Evolutionary conservation across 495 filamentous ascomycete species (phyloP).

Genomic region (Penicilliopsis zonata): DNA sequence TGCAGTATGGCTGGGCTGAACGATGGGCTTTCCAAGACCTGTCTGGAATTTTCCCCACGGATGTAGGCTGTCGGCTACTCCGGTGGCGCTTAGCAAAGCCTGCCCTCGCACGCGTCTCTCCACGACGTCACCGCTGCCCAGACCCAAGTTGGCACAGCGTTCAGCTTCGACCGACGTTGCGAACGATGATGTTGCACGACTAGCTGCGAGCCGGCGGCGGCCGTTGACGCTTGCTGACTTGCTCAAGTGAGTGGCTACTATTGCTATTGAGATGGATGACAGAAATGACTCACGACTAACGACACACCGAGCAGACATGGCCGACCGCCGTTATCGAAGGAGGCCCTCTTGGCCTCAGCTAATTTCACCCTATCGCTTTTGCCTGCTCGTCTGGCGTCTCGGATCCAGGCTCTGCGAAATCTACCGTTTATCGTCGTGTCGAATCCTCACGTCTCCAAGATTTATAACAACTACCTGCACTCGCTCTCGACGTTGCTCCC

Average conservation of each 20-base stretch:
- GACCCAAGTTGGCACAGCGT: conserved; percentile 9
- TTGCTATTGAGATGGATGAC: neutral
- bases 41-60: conserved; percentile 8
- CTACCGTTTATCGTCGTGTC: conserved; percentile 96
- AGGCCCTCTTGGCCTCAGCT: conserved; percentile 72
- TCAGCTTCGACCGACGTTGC: conserved; percentile 28
- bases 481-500: conserved; percentile 80
- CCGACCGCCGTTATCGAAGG: conserved; percentile 70
- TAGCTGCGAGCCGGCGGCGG: conserved; percentile 70
- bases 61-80: conserved; percentile 3
- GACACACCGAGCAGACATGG: conserved; percentile 50
- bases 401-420: conserved; percentile 83
- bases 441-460: conserved; percentile 81
- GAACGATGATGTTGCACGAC: conserved; percentile 61
- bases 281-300: conserved; percentile 1
- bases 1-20: conserved; percentile 11
- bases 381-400: conserved; percentile 86
- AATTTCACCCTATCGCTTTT: conserved; percentile 92
- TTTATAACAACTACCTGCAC: conserved; percentile 91
- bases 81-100: neutral
- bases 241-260: conserved; percentile 48
- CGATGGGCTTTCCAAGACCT: conserved; percentile 9
- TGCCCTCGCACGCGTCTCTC: conserved; percentile 5
- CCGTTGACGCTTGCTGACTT: conserved; percentile 77
- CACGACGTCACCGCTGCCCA: conserved; percentile 6